A percentile compares a stretch with the other conserved stretches of the same genome.
These are phyloP conservation scores for Acanthamoeba sp. DNA, from an alignment of 208 protist species.

Conservation along the genomic window DNA sequence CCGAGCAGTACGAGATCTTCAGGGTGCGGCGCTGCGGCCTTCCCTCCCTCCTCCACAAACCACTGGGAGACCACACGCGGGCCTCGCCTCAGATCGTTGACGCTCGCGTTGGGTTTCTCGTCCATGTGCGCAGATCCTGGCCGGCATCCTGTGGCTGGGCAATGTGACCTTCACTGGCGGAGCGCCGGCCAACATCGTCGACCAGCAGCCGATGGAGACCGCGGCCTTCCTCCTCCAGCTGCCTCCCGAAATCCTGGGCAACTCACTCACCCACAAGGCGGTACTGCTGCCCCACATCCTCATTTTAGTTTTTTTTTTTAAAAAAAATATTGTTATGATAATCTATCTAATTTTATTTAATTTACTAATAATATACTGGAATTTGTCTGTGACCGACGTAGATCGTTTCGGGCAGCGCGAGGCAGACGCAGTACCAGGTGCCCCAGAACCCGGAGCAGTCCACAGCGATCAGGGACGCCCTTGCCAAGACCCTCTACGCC, in stretches of 20 bases:
- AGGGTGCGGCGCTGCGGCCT: no score
- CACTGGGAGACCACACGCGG: no score
- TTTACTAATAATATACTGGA: no score
- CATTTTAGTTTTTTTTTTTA: no score
- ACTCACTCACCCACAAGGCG: slow-evolving; percentile 64
- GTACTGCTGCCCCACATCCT: background rate
- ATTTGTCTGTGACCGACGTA: background rate
- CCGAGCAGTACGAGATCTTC: slow-evolving; percentile 91
- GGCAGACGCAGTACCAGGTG: slow-evolving; percentile 66
- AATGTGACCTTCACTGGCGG: slow-evolving; percentile 93
- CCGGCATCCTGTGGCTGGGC: slow-evolving; percentile 95
- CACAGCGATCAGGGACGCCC: slow-evolving; percentile 91
- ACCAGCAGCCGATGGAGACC: slow-evolving; percentile 76
- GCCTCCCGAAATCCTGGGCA: slow-evolving; percentile 56
- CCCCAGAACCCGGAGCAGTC: slow-evolving; percentile 66
- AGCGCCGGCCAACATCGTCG: slow-evolving; percentile 79
- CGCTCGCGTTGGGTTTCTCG: no score
- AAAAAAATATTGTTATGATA: no score
- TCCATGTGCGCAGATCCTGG: slow-evolving; percentile 87
- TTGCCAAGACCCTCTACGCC: slow-evolving; percentile 96
- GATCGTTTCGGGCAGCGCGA: slow-evolving; percentile 54
- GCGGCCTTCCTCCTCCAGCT: slow-evolving; percentile 77
- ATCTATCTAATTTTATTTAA: no score
- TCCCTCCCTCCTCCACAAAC: no score
- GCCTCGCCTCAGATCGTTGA: no score